These are phyloP conservation scores for Grosmannia clavigera DNA, from an alignment of 2,329 filamentous ascomycete species.

Conservation along the genomic window DNA sequence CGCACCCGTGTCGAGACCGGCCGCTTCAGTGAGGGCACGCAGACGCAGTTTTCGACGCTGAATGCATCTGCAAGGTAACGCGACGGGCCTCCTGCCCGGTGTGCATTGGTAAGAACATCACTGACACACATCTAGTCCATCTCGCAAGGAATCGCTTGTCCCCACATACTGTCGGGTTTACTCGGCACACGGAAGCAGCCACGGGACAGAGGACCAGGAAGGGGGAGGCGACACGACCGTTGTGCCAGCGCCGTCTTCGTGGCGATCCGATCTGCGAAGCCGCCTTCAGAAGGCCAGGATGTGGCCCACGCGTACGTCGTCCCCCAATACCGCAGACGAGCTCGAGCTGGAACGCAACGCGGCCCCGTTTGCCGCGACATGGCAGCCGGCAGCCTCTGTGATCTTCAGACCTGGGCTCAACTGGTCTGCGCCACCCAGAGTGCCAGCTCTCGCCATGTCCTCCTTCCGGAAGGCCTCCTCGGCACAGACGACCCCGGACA, in stretches of 20 bases:
- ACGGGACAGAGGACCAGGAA: background rate
- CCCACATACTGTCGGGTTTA: background rate
- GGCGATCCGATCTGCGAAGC: background rate
- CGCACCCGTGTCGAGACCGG: conserved; percentile 4
- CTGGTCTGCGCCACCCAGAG: conserved; percentile 3
- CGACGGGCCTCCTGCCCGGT: no score
- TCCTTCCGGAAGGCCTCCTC: background rate
- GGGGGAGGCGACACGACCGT: background rate
- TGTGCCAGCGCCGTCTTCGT: background rate
- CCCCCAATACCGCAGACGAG: background rate
- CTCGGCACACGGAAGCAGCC: background rate
- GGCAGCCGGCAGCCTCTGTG: background rate
- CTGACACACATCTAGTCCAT: background rate
- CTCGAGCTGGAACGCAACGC: background rate
- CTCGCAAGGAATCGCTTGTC: conserved; percentile 5
- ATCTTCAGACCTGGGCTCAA: conserved; percentile 8
- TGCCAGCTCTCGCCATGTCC: background rate
- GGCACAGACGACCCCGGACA: background rate
- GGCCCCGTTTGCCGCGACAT: background rate
- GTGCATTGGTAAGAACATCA: background rate
- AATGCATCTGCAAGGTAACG: background rate
- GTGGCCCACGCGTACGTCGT: background rate
- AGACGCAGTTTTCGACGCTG: background rate
- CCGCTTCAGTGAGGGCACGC: background rate
- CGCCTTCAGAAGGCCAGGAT: background rate